These are phyloP conservation scores for Fusarium goolgardi DNA, from an alignment of 2,329 filamentous ascomycete genomes.

Conservation along the genomic window DNA sequence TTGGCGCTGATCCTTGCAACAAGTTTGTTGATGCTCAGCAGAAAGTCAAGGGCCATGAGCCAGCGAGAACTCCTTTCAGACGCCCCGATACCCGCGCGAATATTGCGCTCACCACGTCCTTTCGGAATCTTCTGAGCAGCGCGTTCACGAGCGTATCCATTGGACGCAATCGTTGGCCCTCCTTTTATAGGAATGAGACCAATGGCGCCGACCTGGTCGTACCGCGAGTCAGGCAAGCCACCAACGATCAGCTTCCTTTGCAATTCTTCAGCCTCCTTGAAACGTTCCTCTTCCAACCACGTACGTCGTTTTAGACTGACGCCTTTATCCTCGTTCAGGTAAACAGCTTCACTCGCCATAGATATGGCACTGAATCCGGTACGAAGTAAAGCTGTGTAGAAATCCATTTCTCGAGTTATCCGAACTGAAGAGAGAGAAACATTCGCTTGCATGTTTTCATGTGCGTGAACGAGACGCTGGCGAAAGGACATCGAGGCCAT, in stretches of 20 bases:
- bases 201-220: constrained; percentile 65
- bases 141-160: constrained; percentile 76
- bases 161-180: constrained; percentile 57
- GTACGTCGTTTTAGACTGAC: constrained; percentile 81
- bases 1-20: constrained; percentile 51
- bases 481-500: constrained; percentile 56
- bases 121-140: constrained; percentile 69
- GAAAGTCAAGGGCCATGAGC: constrained; percentile 80
- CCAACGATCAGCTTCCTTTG: constrained; percentile 63
- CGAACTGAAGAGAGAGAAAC: constrained; percentile 84
- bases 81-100: constrained; percentile 78
- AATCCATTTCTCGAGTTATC: constrained; percentile 90
- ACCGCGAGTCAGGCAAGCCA: constrained; percentile 59
- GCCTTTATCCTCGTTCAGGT: constrained; percentile 86
- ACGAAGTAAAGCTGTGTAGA: constrained; percentile 89
- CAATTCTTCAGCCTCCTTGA: constrained; percentile 77
- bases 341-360: constrained; percentile 95
- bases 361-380: constrained; percentile 90
- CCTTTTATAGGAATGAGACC: constrained; percentile 67
- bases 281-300: constrained; percentile 90
- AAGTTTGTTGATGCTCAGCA: constrained; percentile 74
- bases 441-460: constrained; percentile 92
- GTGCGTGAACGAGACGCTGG: constrained; percentile 76
- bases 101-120: constrained; percentile 58
- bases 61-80: constrained; percentile 82